phyloP scores from a whole-genome alignment of 768 basidiomycete genomes.

The Mycena leptocephala region DNA sequence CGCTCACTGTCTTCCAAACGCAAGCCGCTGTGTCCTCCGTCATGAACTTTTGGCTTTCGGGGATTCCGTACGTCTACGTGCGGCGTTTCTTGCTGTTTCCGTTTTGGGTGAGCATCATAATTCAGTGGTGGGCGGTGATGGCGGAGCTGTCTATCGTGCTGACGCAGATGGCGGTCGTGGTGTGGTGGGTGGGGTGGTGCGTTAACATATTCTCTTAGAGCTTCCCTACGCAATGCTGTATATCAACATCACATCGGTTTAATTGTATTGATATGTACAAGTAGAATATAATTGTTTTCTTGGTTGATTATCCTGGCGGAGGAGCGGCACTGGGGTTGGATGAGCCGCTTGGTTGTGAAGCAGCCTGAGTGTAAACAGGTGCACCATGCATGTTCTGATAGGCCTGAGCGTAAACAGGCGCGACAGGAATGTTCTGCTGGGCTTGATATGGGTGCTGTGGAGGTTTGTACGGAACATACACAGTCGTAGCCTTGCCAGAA shows the following conservation, averaged over 20 bases:
- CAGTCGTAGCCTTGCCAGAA: constrained; percentile 59
- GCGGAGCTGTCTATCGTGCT: constrained; percentile 72
- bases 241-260: constrained; percentile 13
- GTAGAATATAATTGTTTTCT: constrained; percentile 10
- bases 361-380: not conserved
- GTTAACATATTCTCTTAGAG: constrained; percentile 59
- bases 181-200: constrained; percentile 87
- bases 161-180: constrained; percentile 70
- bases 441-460: not conserved
- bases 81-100: constrained; percentile 77
- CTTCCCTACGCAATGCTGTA: constrained; percentile 21
- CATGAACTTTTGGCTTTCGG: constrained; percentile 68
- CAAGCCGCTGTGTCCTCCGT: constrained; percentile 73
- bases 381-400: not conserved
- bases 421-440: not conserved
- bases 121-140: constrained; percentile 79
- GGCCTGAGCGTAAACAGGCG: not conserved
- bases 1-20: constrained; percentile 68
- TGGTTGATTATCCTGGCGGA: constrained; percentile 8
- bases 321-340: not conserved
- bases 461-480: constrained; percentile 27
- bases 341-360: not conserved
- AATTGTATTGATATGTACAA: constrained; percentile 16
- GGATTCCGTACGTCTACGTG: constrained; percentile 74
- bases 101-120: constrained; percentile 75